A percentile compares a stretch with the other conserved stretches of the same genome.
phyloP scores from a whole-genome alignment of 164 flowering plant species.

The Macadamia tetraphylla region DNA sequence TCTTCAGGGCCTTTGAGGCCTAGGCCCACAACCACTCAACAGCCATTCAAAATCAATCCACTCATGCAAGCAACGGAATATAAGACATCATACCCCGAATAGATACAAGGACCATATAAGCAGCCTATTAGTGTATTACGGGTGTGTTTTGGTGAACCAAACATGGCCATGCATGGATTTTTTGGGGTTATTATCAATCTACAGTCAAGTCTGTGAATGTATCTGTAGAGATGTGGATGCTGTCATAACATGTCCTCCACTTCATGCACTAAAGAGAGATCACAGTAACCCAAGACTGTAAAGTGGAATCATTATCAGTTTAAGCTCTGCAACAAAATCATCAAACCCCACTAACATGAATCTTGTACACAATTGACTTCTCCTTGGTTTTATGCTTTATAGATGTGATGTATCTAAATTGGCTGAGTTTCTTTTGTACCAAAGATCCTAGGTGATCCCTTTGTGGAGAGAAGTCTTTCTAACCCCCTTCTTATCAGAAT shows the following conservation, averaged over 20 bases:
- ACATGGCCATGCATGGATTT: conserved; percentile 24
- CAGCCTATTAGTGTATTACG: background rate
- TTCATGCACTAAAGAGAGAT: conserved; percentile 10
- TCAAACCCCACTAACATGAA: conserved; percentile 11
- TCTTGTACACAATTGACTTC: background rate
- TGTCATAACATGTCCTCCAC: conserved; percentile 33
- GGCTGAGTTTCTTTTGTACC: background rate
- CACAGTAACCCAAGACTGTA: background rate
- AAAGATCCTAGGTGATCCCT: conserved; percentile 1
- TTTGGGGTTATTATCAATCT: conserved; percentile 8
- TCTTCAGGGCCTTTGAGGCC: too few species aligned
- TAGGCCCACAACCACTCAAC: too few species aligned
- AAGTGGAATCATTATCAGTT: conserved; percentile 13
- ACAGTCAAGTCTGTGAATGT: background rate
- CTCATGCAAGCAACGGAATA: too few species aligned
- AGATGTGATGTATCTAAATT: conserved; percentile 11
- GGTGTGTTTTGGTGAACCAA: conserved; percentile 22
- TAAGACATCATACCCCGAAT: too few species aligned
- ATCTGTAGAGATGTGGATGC: conserved; percentile 1
- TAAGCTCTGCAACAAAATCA: conserved; percentile 9
- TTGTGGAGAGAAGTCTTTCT: conserved; percentile 23
- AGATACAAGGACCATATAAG: background rate
- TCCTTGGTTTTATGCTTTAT: background rate
- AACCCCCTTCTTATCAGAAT: background rate
- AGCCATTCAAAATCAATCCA: too few species aligned